These are phyloP conservation scores for Puya raimondii DNA, from an alignment of 176 grass and related monocot species.

Conservation along the genomic window DNA sequence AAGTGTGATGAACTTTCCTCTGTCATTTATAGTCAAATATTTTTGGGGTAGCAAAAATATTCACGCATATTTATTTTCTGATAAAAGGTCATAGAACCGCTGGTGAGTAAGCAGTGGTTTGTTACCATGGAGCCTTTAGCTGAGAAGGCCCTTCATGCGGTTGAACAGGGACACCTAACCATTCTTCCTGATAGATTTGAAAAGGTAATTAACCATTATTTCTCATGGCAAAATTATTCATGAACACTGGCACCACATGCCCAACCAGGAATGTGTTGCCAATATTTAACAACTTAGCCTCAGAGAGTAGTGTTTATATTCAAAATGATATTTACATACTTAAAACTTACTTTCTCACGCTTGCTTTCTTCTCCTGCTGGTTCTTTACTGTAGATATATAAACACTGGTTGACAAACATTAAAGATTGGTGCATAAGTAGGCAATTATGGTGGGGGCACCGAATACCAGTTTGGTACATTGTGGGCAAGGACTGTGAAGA, in stretches of 20 bases:
- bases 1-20: conserved; percentile 57
- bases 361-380: conserved; percentile 8
- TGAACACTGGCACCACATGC: too few relatives aligned
- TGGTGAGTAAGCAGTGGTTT: conserved; percentile 99
- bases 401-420: conserved; percentile 99
- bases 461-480: conserved; percentile 98
- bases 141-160: conserved; percentile 78
- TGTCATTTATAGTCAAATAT: conserved; percentile 15
- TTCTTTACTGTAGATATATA: conserved; percentile 71
- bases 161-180: conserved; percentile 74
- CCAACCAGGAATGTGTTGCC: neutral
- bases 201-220: conserved; percentile 40
- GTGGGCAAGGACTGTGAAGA: conserved; percentile 88
- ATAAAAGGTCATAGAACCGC: conserved; percentile 75
- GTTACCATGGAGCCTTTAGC: conserved; percentile 90
- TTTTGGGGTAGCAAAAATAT: neutral
- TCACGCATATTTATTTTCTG: conserved; percentile 31
- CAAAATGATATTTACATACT: conserved; percentile 1
- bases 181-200: conserved; percentile 99
- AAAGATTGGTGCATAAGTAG: conserved; percentile 99
- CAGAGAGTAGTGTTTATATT: neutral
- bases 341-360: conserved; percentile 12
- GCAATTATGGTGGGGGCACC: conserved; percentile 98
- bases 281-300: too few relatives aligned
- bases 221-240: neutral